Percentiles rank a stretch among this genome's conserved stretches.
These are phyloP conservation scores for Pholiota conissans DNA, from an alignment of 768 basidiomycete species.

Conservation along the genomic window DNA sequence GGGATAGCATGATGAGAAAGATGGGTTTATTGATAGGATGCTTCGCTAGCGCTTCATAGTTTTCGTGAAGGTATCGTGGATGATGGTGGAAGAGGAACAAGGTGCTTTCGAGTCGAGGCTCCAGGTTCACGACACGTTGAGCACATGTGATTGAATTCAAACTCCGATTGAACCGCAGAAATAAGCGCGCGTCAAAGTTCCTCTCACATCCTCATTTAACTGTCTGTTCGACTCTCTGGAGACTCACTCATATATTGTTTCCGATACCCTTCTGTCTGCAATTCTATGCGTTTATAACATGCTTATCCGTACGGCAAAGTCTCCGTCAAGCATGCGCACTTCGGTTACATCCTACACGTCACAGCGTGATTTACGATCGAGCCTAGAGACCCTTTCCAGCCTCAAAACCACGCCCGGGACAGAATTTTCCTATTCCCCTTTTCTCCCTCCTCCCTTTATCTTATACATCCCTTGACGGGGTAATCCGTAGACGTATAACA, in stretches of 20 bases:
- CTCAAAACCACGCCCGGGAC: conserved; percentile 27
- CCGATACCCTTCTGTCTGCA: no score
- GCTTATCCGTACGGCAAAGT: no score
- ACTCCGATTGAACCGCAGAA: neutral
- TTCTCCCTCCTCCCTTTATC: conserved; percentile 21
- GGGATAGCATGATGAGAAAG: conserved; percentile 15
- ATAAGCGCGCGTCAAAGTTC: neutral
- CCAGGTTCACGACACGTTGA: neutral
- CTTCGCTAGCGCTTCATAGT: neutral
- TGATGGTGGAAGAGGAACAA: neutral
- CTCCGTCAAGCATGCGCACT: no score
- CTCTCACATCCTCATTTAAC: no score
- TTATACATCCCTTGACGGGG: conserved; percentile 43
- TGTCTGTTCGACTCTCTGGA: no score
- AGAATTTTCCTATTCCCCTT: conserved; percentile 16
- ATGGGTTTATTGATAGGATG: neutral
- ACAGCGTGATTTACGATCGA: conserved; percentile 21
- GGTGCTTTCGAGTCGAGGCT: no score
- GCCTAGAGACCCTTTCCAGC: conserved; percentile 21
- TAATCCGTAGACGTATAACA: conserved; percentile 26
- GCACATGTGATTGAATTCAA: neutral
- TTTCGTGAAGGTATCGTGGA: neutral
- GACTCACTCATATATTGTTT: no score
- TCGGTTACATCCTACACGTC: no score
- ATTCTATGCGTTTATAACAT: no score